Evolutionary conservation across 768 basidiomycete genomes (phyloP).

Genomic region (Amanita pseudoporphyria): DNA sequence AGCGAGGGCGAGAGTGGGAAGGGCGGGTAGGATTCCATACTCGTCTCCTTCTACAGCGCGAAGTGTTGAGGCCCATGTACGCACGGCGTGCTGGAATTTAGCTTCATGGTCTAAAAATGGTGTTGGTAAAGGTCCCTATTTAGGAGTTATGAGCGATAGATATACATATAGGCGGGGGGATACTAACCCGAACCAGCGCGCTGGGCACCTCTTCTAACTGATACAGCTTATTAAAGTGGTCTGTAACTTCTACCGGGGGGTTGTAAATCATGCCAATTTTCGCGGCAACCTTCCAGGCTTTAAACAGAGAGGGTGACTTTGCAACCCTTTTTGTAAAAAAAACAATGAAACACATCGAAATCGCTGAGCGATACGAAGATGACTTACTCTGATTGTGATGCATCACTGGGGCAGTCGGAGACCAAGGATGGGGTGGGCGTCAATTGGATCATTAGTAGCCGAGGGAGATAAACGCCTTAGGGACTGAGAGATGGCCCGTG

Average conservation of each 20-base stretch:
- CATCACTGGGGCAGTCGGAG: too few species aligned
- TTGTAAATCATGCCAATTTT: neutral
- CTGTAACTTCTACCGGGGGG: constrained; percentile 1
- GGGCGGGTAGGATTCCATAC: too few species aligned
- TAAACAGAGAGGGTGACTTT: constrained; percentile 1
- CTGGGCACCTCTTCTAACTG: constrained; percentile 8
- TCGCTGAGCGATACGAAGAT: too few species aligned
- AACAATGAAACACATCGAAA: too few species aligned
- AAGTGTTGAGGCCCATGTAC: constrained; percentile 9
- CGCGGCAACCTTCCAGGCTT: neutral
- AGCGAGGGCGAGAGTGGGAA: too few species aligned
- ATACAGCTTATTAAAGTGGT: constrained; percentile 6
- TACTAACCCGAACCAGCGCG: constrained; percentile 5
- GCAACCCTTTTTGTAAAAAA: neutral
- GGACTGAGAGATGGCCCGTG: too few species aligned
- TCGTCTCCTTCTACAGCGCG: constrained; percentile 1
- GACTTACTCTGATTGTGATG: too few species aligned
- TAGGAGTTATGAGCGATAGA: too few species aligned
- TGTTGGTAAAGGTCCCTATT: constrained; percentile 4
- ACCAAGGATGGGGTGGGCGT: too few species aligned
- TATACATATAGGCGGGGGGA: too few species aligned
- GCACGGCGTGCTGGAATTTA: constrained; percentile 5
- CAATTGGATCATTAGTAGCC: too few species aligned
- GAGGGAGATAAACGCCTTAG: too few species aligned
- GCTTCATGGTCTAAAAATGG: neutral